phyloP scores from a whole-genome alignment of 371 early-diverging fungal genomes.

The Mucor mucedo region DNA sequence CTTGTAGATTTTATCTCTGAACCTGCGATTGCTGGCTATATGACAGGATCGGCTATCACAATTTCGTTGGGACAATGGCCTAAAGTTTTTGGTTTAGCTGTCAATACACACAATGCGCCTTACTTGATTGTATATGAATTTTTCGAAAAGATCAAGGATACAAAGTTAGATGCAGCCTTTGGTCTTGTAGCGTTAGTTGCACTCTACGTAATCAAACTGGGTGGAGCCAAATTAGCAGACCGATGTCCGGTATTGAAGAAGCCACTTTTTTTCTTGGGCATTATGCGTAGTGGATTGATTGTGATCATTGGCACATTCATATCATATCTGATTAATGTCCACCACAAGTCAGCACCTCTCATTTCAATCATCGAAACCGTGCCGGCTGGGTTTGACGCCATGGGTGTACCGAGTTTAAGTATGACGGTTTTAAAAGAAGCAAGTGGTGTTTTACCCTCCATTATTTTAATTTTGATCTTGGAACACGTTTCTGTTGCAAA shows the following conservation, averaged over 20 bases:
- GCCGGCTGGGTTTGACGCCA: conserved; percentile 71
- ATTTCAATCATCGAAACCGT: conserved; percentile 65
- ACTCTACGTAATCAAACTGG: conserved; percentile 47
- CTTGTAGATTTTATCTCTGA: conserved; percentile 86
- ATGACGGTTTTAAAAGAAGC: conserved; percentile 48
- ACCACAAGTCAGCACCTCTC: conserved; percentile 21
- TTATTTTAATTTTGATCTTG: conserved; percentile 72
- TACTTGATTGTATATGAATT: conserved; percentile 58
- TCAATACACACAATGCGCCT: conserved; percentile 59
- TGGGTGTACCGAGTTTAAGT: conserved; percentile 53
- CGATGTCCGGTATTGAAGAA: conserved; percentile 35
- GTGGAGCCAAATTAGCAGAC: conserved; percentile 35
- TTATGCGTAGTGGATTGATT: conserved; percentile 52
- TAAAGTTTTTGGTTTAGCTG: conserved; percentile 71
- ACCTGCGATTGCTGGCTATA: conserved; percentile 76
- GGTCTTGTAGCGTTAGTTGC: conserved; percentile 45
- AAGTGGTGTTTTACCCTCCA: conserved; percentile 57
- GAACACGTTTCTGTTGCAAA: conserved; percentile 85
- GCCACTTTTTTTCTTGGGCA: conserved; percentile 46
- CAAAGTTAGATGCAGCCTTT: conserved; percentile 54
- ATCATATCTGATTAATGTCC: conserved; percentile 34
- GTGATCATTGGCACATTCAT: conserved; percentile 45
- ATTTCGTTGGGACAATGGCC: conserved; percentile 78
- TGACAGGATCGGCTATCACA: conserved; percentile 73
- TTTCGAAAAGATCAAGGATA: conserved; percentile 37